Evolutionary conservation across 129 eudicot genomes (phyloP), one percentile per base, ranked within the genome.

Genomic region (Cynara cardunculus): DNA sequence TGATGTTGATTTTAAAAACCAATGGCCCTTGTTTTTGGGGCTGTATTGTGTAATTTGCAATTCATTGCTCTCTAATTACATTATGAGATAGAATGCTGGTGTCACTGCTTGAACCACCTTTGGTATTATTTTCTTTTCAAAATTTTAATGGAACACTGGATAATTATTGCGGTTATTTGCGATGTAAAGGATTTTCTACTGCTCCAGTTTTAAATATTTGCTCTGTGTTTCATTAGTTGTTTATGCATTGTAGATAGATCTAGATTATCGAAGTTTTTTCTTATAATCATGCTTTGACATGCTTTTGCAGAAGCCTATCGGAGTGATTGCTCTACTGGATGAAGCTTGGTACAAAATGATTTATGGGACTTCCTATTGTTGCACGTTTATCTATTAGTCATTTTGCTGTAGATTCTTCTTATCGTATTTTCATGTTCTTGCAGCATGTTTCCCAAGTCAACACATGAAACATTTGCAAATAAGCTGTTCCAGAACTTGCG

Each of bases 401-500:
- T 73, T 68, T 69, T 22, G 24, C 81, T 49, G 28, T 72, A 71
- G 46, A 74, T 70, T 86, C 18, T 76, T 71, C 68, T 74, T 37
- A 77, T 83, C 74, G 67, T 87, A 62, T 81, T 73, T 62, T 79
- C 26, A 28, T 82, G 21, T 78, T 64, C 71, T 34, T 88, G 91
- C 92, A 95, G 99, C 89, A 95, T 95, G 99, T 95, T 95, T 80
- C 99, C 99, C 53, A 95, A 88, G 79, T 95, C 99, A 78, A 95
- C 99, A n/a, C 97, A 95, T 82, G 93, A 79, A 84, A 92, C 99
- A 77, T 95, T 95, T 87, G 84, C 99, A 59, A 92, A 90, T 90
- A 95, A 95, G 89, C 91, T 92, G 56, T 95, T 92, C 87, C 97
- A 88, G 82, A 90, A 92, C 85, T 92, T 91, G 74, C 85, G 89